Evolutionary conservation across 768 basidiomycete genomes (phyloP).

Genomic region (Mycena venus): DNA sequence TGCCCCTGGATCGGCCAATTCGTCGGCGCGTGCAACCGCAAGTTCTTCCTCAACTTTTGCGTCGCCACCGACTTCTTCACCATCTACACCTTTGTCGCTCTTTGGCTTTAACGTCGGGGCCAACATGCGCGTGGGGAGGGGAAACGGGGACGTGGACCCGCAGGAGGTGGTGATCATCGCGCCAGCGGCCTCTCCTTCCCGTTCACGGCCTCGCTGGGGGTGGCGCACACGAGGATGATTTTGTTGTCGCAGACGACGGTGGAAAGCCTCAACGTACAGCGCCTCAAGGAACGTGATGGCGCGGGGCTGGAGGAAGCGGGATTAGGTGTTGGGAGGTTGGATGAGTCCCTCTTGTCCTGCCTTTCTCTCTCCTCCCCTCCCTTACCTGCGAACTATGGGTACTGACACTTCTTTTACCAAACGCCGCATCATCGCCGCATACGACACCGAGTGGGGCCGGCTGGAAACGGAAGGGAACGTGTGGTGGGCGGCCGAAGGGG

Average conservation of each 20-base stretch:
- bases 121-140: constrained; percentile 36
- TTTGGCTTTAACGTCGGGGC: constrained; percentile 63
- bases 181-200: constrained; percentile 80
- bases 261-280: constrained; percentile 73
- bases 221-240: constrained; percentile 74
- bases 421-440: constrained; percentile 58
- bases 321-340: constrained; percentile 67
- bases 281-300: constrained; percentile 78
- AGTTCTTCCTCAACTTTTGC: constrained; percentile 90
- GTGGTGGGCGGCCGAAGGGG: constrained; percentile 80
- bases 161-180: constrained; percentile 81
- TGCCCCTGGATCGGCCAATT: constrained; percentile 97
- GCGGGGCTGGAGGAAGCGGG: constrained; percentile 58
- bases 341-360: constrained; percentile 53
- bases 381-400: no score
- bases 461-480: constrained; percentile 83
- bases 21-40: constrained; percentile 92
- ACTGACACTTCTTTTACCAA: no score
- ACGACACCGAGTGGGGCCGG: constrained; percentile 88
- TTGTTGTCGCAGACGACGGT: constrained; percentile 81
- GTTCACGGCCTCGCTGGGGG: constrained; percentile 72
- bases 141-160: constrained; percentile 61
- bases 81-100: constrained; percentile 73
- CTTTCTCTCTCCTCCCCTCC: not conserved
- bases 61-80: constrained; percentile 73